Base-by-base conservation (phyloP, 106 monocot species). In the Dendrobium officinale region DNA sequence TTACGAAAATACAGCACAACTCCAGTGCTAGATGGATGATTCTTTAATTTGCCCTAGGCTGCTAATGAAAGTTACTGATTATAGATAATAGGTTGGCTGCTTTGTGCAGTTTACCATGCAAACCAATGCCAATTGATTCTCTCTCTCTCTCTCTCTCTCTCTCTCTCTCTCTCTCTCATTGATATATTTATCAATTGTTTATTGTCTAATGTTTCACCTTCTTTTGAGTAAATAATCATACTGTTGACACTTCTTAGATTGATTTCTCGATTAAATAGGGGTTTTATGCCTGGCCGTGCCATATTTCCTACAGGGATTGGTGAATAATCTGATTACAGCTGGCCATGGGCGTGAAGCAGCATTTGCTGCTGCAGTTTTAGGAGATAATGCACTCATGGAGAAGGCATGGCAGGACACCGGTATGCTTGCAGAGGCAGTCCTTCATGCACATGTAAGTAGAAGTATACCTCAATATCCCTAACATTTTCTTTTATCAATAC, bases 331-430 rank as follows among this genome's bases (percentile, higher is more conserved):
- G 82, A 95, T 93, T 37, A 85, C 88, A 40, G 95, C 94, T 22
- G 98, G 98, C 22, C 95, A 98, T 88, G 98, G 98, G n/a, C 92
- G 98, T n/a, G 98, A 98, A 87, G 95, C 98, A 79, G 95, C 98
- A 76, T 98, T 98, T 89, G 82, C 98, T n/a, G 95, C 95, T 78
- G 98, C 98, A 77, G 82, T 98, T 80, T 86, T 98, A 49, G 98
- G 98, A 79, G 98, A 98, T 81, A 98, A 98, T 78, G 88, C 95
- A 13, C 58, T 98, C 47, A 98, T 98, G 98, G 98, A 93, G 89
- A 98, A 98, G 83, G 98, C 98, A 77, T 98, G 98, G 98, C 98
- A 95, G 79, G 98, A 98, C 58, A 98, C 98, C 76, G 98, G 98
- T 64, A 98, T 95, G 98, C 91, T 98, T 48, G 95, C 91, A 18